Evolutionary conservation across 2,329 filamentous ascomycete species (phyloP), one percentile per base, ranked within the genome.

Genomic region (Triangularia setosa): DNA sequence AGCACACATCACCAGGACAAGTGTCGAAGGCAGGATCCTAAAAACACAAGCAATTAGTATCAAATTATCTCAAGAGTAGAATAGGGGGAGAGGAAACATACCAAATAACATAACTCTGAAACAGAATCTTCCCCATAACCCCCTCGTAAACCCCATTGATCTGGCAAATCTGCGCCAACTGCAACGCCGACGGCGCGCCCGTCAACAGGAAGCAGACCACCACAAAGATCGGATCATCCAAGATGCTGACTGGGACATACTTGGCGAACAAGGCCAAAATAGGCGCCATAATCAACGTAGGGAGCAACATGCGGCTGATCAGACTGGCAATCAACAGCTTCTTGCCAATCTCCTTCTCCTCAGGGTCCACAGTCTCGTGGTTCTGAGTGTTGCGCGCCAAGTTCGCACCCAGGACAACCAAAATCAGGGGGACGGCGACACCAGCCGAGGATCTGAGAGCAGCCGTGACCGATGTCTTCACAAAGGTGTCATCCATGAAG

Each of bases 71-170:
- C 65, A 14, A 11, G 16, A 25, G 2, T 7, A 64, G 16, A 2
- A 52, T 1, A 1, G 9, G 8, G 14, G 33, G 6, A 25, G 59
- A 27, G 14, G 23, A 52, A 57, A 82, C 88, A 79, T 81, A 92
- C 92, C 93, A 97, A 68, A 97, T 89, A 65, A 99, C 92, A 74
- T 96, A 96, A 79, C 94, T 97, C 81, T 97, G 94, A 81, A 98
- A 97, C 59, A 98, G 79, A 63, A 99, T 84, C 75, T 87, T 91
- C 67, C 91, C 91, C 93, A 99, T 98, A 58, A 95, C 92, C 18
- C 90, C 87, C 81, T 98, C 94, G 76, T 92, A 99, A 9, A 99
- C 95, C 68, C 90, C 90, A 78, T 99, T 99, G 79, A 98, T 91
- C 83, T 98, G 95, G 79, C 95, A 99, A 66, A 99, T 99, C 79